Evolutionary conservation across 169 alveolate species (phyloP).

Genomic region (Plasmodium relictum): DNA sequence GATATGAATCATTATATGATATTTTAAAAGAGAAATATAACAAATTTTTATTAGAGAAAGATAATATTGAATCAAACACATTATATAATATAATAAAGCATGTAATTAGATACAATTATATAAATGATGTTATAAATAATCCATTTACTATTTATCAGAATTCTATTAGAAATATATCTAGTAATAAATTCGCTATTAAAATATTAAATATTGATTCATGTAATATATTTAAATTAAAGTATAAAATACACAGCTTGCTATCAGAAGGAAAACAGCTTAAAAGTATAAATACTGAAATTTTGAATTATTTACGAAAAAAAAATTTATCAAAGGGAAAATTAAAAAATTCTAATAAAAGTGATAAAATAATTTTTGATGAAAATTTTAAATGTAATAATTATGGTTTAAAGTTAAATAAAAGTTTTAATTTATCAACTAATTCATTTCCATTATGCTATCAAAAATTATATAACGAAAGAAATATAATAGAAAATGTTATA

Average conservation of each 20-base stretch:
- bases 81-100: constrained; percentile 47
- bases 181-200: constrained; percentile 79
- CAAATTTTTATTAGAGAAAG: constrained; percentile 1
- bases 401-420: neutral
- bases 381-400: neutral
- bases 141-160: constrained; percentile 57
- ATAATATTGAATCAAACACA: constrained; percentile 23
- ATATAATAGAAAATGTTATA: neutral
- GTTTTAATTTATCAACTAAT: constrained; percentile 11
- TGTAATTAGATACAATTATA: constrained; percentile 30
- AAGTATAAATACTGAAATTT: constrained; percentile 76
- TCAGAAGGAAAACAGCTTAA: constrained; percentile 81
- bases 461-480: constrained; percentile 2
- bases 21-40: constrained; percentile 32
- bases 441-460: neutral
- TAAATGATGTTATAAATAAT: constrained; percentile 42
- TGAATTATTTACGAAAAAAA: constrained; percentile 16
- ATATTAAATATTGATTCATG: constrained; percentile 76
- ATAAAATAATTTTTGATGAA: constrained; percentile 8
- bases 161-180: constrained; percentile 27
- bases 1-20: constrained; percentile 62
- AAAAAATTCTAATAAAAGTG: neutral
- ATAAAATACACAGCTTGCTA: constrained; percentile 79
- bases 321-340: neutral
- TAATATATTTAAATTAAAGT: constrained; percentile 73